Base-by-base conservation (phyloP, 2,329 filamentous ascomycete species). In the Talaromyces sp. region DNA sequence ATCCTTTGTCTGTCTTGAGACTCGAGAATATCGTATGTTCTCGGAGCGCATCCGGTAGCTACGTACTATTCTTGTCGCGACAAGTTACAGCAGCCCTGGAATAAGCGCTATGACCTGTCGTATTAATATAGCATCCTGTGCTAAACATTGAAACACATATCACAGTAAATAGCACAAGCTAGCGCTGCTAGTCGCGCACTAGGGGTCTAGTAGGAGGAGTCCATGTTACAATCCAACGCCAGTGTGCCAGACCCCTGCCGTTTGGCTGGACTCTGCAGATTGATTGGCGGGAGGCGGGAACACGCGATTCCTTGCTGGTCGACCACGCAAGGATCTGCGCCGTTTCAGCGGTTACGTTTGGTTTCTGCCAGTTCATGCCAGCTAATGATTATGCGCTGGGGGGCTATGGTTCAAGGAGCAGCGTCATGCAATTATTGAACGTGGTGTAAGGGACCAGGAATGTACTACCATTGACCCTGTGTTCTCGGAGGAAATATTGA, bases 241-340 rank as follows among this genome's bases (percentile, higher is more conserved):
- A 47, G 57, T 31, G 57, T 56, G n/a, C 52, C 43, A 50, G 43
- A 61, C 31, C 59, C 59, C 59, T 50, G 43, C 58, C 31, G 19
- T 61, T 39, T 57, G n/a, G 31, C n/a, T 11, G n/a, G 17, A 4
- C 11, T 15, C 31, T 35, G 45, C 15, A 19, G 10, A 19, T 1
- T 17, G 33, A 61, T 61, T 61, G 59, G 59, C 45, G 52, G 59
- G 19, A 19, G 7, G 59, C 19, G 19, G 59, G 59, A 59, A 60
- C 57, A 60, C 25, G 41, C 25, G 41, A 41, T 50, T 62, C 60
- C 60, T 62, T 43, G 59, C 59, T 61, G 57, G 59, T 39, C 31
- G 17, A 43, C 47, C 47, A 62, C 35, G 60, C 60, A 62, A 62
- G 60, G 60, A 62, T 41, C 47, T 43, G 47, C 47, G 47, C 25